phyloP scores from a whole-genome alignment of 176 grass and related monocot species.

The Oryza meyeriana region DNA sequence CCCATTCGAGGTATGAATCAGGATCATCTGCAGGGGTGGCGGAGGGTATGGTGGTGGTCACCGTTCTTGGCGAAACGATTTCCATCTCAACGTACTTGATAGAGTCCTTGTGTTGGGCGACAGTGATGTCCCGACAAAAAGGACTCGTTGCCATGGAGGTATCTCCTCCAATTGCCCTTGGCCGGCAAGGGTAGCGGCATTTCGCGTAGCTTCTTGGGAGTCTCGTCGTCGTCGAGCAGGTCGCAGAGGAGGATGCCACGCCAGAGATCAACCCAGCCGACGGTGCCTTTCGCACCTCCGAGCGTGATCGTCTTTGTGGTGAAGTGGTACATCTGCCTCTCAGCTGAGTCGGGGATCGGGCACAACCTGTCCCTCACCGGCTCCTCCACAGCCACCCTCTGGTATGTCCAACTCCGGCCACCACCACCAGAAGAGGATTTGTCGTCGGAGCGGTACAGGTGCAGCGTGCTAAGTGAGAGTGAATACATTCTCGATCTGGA shows the following conservation, averaged over 20 bases:
- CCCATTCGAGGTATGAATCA: not conserved
- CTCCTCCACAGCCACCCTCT: too few species aligned
- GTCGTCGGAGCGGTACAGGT: too few species aligned
- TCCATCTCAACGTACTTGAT: conserved; percentile 14
- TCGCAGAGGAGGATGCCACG: not conserved
- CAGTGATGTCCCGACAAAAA: not conserved
- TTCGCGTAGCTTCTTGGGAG: not conserved
- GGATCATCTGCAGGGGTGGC: not conserved
- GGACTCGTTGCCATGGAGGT: not conserved
- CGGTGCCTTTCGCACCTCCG: not conserved
- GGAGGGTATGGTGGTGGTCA: not conserved
- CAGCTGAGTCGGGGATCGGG: too few species aligned
- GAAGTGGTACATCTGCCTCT: too few species aligned
- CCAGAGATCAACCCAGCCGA: not conserved
- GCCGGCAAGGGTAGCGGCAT: not conserved
- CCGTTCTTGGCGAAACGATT: not conserved
- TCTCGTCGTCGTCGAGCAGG: not conserved
- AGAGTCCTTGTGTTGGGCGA: not conserved
- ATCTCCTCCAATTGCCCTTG: not conserved
- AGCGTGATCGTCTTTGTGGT: not conserved
- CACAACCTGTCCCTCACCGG: too few species aligned
- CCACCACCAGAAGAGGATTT: too few species aligned
- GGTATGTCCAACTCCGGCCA: too few species aligned
- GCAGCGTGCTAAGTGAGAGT: too few species aligned
- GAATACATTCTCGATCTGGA: too few species aligned